Evolutionary conservation across 345 rosid genomes (phyloP).

Genomic region (Clausena lansium): DNA sequence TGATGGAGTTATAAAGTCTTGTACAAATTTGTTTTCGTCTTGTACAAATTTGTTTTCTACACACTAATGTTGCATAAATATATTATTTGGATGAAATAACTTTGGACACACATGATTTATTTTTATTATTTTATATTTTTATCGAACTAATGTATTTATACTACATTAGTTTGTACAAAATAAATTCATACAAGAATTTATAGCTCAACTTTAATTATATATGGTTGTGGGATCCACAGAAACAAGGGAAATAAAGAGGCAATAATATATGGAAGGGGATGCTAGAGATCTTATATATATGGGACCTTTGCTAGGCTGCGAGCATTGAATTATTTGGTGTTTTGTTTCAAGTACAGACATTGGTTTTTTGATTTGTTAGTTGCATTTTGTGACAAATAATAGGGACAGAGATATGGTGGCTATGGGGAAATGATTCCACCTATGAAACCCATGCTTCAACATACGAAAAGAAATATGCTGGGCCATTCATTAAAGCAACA

Average conservation of each 20-base stretch:
- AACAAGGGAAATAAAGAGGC: background rate
- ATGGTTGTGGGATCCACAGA: conserved; percentile 12
- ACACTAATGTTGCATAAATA: no score
- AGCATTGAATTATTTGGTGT: background rate
- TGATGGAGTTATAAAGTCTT: no score
- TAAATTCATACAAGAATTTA: no score
- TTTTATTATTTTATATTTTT: no score
- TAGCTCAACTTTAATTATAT: no score
- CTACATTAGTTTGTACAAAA: no score
- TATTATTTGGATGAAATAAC: no score
- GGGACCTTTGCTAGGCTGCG: conserved; percentile 6
- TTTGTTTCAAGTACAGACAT: background rate
- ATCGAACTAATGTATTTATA: no score
- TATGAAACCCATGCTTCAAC: background rate
- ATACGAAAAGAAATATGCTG: background rate
- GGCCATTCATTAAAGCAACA: conserved; percentile 1
- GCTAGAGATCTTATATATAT: background rate
- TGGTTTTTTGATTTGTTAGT: background rate
- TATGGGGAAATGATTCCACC: background rate
- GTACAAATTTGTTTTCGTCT: no score
- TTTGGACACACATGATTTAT: no score
- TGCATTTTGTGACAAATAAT: background rate
- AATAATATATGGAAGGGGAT: background rate
- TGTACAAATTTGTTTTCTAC: no score
- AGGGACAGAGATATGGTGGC: background rate